Evolutionary conservation across 2,329 filamentous ascomycete species (phyloP), one percentile per base, ranked within the genome.

Genomic region (Monilinia vaccinii-corymbosi): DNA sequence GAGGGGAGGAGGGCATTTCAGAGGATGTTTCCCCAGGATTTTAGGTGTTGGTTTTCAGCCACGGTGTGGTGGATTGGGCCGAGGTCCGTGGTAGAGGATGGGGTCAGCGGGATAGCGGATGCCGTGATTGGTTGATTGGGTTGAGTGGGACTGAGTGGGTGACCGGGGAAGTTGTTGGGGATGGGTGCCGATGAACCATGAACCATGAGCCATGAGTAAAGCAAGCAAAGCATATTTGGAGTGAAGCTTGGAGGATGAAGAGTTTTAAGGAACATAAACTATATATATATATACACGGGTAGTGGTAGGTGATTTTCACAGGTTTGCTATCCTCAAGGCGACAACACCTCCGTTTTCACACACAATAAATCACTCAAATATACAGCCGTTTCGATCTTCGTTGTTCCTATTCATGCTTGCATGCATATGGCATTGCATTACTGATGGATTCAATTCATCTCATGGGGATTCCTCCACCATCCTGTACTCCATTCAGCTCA

Each of bases 291-390:
- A n/a, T n/a, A n/a, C n/a, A n/a, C n/a, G n/a, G n/a, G n/a, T n/a
- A n/a, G n/a, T n/a, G n/a, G n/a, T n/a, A n/a, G n/a, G n/a, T n/a
- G n/a, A n/a, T n/a, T n/a, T n/a, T n/a, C n/a, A n/a, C n/a, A n/a
- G n/a, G n/a, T n/a, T n/a, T n/a, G n/a, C n/a, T n/a, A n/a, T n/a
- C n/a, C n/a, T 4, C 28, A 16, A 69, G 76, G 75, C 63, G 82
- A 84, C 64, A 81, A 85, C 65, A 71, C 84, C n/a, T 79, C 79
- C 58, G 70, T 79, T 5, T 74, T 77, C 59, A 78, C 76, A 14
- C 73, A 75, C 40, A 73, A 77, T 47, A 75, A 78, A 32, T 70
- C 77, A 63, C 59, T 62, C 58, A 50, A 31, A 31, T 47, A 89
- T 88, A 0, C 79, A 40, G 68, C 74, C 25, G 64, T 63, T 1